Base-by-base conservation (phyloP, 495 filamentous ascomycete species). In the Penicillium lagena region DNA sequence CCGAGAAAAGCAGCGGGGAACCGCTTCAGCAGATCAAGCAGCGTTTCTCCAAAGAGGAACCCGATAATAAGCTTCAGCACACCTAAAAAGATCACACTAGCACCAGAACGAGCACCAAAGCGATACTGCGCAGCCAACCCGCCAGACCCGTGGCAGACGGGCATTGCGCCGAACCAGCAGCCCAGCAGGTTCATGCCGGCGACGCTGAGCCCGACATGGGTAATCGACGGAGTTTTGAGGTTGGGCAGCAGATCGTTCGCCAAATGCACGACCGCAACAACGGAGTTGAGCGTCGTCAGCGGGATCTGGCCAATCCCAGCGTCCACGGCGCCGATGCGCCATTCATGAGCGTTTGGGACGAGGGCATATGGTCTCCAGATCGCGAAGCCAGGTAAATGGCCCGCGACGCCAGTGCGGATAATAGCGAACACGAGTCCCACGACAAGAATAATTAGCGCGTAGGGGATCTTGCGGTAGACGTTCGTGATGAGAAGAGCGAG, bases 131-230 rank as follows among this genome's bases (percentile, higher is more conserved):
- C 91, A 2, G 91, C 91, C 1, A 96, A 69, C 0, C 91, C 91
- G 2, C 91, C 91, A 10, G 88, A 88, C 13, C 91, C 91, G 57
- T 96, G 91, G 54, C 91, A 97, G 2, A 95, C 85, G 6, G 91
- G 91, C 91, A 97, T 97, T 0, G 83, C 86, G 28, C 89, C 90
- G 59, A 95, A 93, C 85, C 86, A 91, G 63, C 85, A 89, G 7
- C 86, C 84, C 6, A 85, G 50, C 7, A 96, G 66, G 58, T 96
- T 96, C 82, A 95, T 93, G 4, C 63, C 51, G 0, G 81, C 80
- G 7, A 97, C 86, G 36, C 86, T 91, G 40, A 94, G 54, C 0
- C 90, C 90, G 13, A 96, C 71, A 2, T 78, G 70, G 0, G 87
- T 89, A 12, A 83, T 76, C 0, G 78, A 77, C 2, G 89, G 88